Base-by-base conservation (phyloP, 2,329 filamentous ascomycete genomes). In the Daldinia sp. region DNA sequence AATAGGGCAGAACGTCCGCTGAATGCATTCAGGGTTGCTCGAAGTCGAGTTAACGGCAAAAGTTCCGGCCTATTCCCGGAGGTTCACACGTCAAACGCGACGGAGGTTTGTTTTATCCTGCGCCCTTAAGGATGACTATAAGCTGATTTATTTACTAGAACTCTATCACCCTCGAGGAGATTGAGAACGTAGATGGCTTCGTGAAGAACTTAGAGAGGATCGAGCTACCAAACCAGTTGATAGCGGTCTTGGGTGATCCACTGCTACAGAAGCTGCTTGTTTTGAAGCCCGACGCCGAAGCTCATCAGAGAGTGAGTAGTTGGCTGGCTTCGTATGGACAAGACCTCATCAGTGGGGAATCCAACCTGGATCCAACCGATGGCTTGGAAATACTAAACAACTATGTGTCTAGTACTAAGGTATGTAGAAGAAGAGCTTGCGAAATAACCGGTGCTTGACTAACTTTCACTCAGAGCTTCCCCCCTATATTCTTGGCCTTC, bases 181-280 rank as follows among this genome's bases (percentile, higher is more conserved):
- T 97, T 60, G 91, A 93, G 73, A 90, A 85, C 68, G 89, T 89
- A 12, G 83, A 88, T 26, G 85, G 88, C 56, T 90, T 97, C 67
- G 90, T 93, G 5, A 86, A 87, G 50, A 91, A 88, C 63, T 79
- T 97, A 7, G 93, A 97, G 73, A 92, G 86, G 72, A 89, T 97
- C 28, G 92, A 96, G 78, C 82, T 94, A 44, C 93, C 93, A 0
- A 94, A 92, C 70, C 93, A 97, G 79, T 84, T 97, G 1, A 89
- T 94, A 44, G 92, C 93, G 4, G 89, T 92, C 3, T 82, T 97
- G 13, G 88, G 87, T 1, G 92, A 97, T 75, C 91, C 91, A 2
- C 82, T 97, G 33, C 85, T 95, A 1, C 93, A 95, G 77, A 96
- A 95, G 76, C 83, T 95, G 26, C 81, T 93, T 37, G 81, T 92